These are phyloP conservation scores for Tubosaeta brunneosetosa DNA, from an alignment of 768 basidiomycete species.

Conservation along the genomic window DNA sequence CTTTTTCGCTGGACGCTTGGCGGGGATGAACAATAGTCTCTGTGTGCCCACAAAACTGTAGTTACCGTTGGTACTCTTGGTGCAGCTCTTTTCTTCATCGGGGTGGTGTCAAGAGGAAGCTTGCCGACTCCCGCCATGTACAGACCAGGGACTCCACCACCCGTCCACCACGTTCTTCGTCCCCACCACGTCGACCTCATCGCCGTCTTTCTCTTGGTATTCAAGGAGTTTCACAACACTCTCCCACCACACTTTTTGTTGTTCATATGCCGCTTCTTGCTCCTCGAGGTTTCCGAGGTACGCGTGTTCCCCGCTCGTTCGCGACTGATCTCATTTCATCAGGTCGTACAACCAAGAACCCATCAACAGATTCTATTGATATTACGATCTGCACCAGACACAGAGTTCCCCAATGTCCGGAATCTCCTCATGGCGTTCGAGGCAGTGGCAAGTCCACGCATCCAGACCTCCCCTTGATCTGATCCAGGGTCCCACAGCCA, in stretches of 20 bases:
- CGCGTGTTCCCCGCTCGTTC: neutral
- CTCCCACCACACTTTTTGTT: constrained; percentile 57
- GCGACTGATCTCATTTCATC: constrained; percentile 5
- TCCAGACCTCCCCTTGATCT: constrained; percentile 17
- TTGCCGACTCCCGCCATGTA: constrained; percentile 22
- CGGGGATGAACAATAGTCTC: neutral
- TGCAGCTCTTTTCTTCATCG: constrained; percentile 37
- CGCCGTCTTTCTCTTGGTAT: constrained; percentile 55
- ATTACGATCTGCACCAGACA: constrained; percentile 42
- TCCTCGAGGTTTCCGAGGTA: constrained; percentile 72
- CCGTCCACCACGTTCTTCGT: constrained; percentile 61
- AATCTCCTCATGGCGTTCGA: constrained; percentile 45
- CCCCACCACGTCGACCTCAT: constrained; percentile 76
- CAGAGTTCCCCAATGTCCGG: constrained; percentile 38
- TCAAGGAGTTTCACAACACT: constrained; percentile 53
- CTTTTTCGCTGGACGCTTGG: constrained; percentile 50
- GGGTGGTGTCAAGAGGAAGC: constrained; percentile 16
- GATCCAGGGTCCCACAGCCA: constrained; percentile 34
- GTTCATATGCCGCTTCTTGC: constrained; percentile 59
- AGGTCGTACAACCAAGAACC: constrained; percentile 64
- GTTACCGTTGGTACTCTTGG: constrained; percentile 28
- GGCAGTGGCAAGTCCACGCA: constrained; percentile 30
- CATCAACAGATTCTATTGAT: constrained; percentile 45
- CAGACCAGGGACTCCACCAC: constrained; percentile 46
- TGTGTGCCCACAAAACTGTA: neutral